phyloP scores from a whole-genome alignment of 2,329 filamentous ascomycete genomes.

The Epichloe typhina region DNA sequence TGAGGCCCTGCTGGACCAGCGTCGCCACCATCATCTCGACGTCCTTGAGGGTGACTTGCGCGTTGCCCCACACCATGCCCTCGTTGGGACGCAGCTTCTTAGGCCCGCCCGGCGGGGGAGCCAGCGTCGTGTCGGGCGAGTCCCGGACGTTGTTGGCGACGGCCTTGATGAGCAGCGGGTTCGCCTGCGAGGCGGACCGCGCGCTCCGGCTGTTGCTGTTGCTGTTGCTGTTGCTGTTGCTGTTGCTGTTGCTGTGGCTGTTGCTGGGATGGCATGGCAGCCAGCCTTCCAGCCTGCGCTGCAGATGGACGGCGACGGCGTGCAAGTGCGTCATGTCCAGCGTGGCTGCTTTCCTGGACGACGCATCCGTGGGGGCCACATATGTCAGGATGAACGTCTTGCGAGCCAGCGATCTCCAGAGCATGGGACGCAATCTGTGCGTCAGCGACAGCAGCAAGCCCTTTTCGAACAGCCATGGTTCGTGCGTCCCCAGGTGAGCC shows the following conservation, averaged over 20 bases:
- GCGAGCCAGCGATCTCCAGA: constrained; percentile 73
- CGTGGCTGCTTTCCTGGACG: constrained; percentile 53
- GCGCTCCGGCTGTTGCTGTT: constrained; percentile 10
- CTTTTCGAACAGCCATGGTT: constrained; percentile 62
- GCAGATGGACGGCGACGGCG: constrained; percentile 48
- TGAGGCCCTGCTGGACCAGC: constrained; percentile 65
- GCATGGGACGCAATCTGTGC: constrained; percentile 64
- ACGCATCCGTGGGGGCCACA: constrained; percentile 44
- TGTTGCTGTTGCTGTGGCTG: constrained; percentile 3
- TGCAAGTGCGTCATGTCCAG: constrained; percentile 60
- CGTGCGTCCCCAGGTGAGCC: constrained; percentile 47
- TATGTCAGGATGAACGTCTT: constrained; percentile 69
- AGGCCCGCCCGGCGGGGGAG: constrained; percentile 32
- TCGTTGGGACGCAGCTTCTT: constrained; percentile 41
- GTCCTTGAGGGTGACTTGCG: constrained; percentile 44
- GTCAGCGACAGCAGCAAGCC: constrained; percentile 64
- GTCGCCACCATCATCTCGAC: constrained; percentile 68
- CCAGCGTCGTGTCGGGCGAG: constrained; percentile 27
- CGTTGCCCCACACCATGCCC: constrained; percentile 52
- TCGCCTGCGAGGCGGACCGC: constrained; percentile 29
- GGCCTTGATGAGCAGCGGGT: constrained; percentile 37
- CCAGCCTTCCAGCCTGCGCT: constrained; percentile 49
- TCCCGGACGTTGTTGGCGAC: constrained; percentile 32
- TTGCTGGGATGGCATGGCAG: constrained; percentile 23
- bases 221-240: constrained; percentile 9